Percentiles rank a stretch among this genome's conserved stretches.
phyloP scores from a whole-genome alignment of 2,329 filamentous ascomycete genomes.

The Rutstroemia sp. region DNA sequence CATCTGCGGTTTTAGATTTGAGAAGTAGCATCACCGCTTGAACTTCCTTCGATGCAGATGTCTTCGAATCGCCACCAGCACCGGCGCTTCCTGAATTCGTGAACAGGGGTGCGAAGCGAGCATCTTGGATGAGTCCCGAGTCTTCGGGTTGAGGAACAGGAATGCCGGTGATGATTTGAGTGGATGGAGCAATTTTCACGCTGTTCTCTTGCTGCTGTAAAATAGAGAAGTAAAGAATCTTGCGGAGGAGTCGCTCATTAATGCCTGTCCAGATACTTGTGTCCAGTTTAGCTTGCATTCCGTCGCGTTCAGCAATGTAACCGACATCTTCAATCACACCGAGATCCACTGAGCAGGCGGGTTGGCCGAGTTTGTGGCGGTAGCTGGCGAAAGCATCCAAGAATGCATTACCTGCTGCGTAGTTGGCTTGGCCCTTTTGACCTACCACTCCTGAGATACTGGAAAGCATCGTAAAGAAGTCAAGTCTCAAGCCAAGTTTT shows the following conservation, averaged over 20 bases:
- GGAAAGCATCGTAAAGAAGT: conserved; percentile 35
- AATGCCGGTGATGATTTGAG: background rate
- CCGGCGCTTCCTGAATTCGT: background rate
- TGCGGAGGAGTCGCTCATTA: background rate
- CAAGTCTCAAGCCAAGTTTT: conserved; percentile 26
- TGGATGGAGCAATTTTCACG: background rate
- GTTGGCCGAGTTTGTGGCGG: background rate
- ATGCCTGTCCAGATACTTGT: background rate
- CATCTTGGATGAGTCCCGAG: background rate
- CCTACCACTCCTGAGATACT: conserved; percentile 32
- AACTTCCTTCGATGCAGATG: background rate
- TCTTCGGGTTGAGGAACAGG: background rate
- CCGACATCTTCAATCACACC: conserved; percentile 30
- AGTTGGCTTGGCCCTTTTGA: conserved; percentile 36
- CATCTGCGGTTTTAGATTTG: background rate
- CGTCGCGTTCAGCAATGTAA: conserved; percentile 8
- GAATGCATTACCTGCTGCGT: conserved; percentile 43
- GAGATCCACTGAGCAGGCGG: background rate
- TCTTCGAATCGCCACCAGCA: background rate
- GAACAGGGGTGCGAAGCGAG: background rate
- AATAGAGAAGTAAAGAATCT: background rate
- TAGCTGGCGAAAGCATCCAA: conserved; percentile 28
- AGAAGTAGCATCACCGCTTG: background rate
- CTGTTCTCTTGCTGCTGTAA: background rate
- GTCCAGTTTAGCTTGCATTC: background rate